phyloP scores from a whole-genome alignment of 768 basidiomycete species.

The Cystoderma amianthinum region DNA sequence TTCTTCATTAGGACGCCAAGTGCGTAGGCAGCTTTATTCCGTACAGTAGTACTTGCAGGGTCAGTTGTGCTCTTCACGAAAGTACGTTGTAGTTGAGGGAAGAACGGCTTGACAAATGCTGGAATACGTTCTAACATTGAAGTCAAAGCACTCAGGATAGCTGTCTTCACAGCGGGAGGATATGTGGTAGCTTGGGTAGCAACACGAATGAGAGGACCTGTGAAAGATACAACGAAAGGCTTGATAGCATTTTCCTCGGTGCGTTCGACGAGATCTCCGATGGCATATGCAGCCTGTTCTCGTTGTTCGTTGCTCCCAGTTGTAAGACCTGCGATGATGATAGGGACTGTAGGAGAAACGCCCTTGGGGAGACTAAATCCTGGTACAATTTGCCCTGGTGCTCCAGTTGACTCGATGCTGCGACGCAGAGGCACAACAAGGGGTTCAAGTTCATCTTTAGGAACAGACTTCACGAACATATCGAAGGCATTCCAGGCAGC shows the following conservation, averaged over 20 bases:
- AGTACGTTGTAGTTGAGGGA: constrained; percentile 94
- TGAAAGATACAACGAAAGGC: constrained; percentile 92
- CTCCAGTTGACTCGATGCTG: constrained; percentile 80
- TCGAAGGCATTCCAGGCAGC: constrained; percentile 84
- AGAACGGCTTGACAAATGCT: constrained; percentile 91
- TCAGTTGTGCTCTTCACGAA: constrained; percentile 93
- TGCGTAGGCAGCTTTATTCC: constrained; percentile 76
- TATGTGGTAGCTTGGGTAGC: constrained; percentile 86
- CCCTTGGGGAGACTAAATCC: constrained; percentile 87
- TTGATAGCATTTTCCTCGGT: constrained; percentile 84
- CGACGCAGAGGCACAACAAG: constrained; percentile 86
- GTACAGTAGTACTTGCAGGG: constrained; percentile 67
- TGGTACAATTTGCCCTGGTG: constrained; percentile 69
- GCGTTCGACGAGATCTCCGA: constrained; percentile 89
- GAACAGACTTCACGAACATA: constrained; percentile 79
- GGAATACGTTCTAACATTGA: constrained; percentile 85
- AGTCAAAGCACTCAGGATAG: constrained; percentile 80
- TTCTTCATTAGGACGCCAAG: constrained; percentile 90
- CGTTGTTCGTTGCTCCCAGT: constrained; percentile 92
- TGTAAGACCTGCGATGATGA: constrained; percentile 89
- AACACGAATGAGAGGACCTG: constrained; percentile 92
- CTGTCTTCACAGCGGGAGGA: constrained; percentile 89
- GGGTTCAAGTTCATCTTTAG: constrained; percentile 90
- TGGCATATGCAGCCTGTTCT: constrained; percentile 93
- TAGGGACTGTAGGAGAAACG: constrained; percentile 74